These are phyloP conservation scores for Elsinoe fawcettii DNA, from an alignment of 2,329 filamentous ascomycete genomes.

Conservation along the genomic window DNA sequence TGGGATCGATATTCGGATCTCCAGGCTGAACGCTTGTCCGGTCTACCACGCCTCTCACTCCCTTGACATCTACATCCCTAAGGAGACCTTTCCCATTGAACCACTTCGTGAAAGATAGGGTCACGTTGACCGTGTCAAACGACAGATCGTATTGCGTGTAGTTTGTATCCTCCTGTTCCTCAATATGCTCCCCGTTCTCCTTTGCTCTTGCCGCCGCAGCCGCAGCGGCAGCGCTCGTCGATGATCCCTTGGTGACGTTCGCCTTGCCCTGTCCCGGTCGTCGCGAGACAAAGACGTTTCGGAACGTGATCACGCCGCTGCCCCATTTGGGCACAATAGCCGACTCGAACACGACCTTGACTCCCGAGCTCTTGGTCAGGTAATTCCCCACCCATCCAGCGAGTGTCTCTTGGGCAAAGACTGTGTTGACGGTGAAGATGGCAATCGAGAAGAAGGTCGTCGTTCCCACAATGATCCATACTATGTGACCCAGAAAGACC, in stretches of 20 bases:
- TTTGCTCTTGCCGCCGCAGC: constrained; percentile 62
- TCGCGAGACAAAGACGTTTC: constrained; percentile 91
- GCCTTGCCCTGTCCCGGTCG: constrained; percentile 74
- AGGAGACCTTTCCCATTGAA: constrained; percentile 92
- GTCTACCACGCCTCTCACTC: constrained; percentile 86
- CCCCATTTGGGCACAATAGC: constrained; percentile 96
- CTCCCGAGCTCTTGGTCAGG: constrained; percentile 82
- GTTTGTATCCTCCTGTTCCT: constrained; percentile 81
- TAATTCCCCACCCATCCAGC: constrained; percentile 94
- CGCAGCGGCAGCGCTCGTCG: constrained; percentile 71
- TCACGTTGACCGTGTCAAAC: constrained; percentile 92
- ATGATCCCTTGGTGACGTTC: constrained; percentile 87
- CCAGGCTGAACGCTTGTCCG: constrained; percentile 68
- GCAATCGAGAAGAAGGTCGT: constrained; percentile 93
- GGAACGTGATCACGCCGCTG: constrained; percentile 90
- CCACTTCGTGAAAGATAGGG: constrained; percentile 96
- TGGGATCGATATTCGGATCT: constrained; percentile 62
- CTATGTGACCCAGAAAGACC: constrained; percentile 85
- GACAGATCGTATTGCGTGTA: constrained; percentile 97
- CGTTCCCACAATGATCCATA: constrained; percentile 94
- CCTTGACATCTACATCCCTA: constrained; percentile 87
- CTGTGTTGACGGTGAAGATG: constrained; percentile 88
- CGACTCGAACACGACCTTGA: constrained; percentile 93
- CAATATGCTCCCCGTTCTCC: constrained; percentile 39
- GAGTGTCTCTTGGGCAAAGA: constrained; percentile 93